Evolutionary conservation across 2,329 filamentous ascomycete genomes (phyloP).

Genomic region (Colletotrichum sp.): DNA sequence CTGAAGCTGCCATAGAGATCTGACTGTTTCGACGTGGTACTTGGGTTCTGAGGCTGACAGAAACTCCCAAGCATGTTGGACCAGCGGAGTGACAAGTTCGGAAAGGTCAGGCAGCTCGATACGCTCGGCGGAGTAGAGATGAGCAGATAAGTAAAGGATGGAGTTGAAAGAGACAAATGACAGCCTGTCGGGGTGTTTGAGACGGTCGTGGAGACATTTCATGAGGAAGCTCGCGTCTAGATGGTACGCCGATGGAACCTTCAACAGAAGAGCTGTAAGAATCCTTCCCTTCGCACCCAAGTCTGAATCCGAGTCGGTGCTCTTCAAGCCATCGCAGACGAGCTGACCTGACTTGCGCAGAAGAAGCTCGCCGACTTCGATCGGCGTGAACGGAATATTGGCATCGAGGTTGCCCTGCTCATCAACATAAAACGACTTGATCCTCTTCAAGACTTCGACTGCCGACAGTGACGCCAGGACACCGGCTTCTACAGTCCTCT

Average conservation of each 20-base stretch:
- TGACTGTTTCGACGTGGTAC: slow-evolving; percentile 91
- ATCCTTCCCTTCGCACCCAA: slow-evolving; percentile 64
- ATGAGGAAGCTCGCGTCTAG: slow-evolving; percentile 54
- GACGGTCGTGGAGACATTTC: slow-evolving; percentile 53
- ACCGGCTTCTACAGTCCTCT: slow-evolving; percentile 28
- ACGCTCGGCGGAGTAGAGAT: slow-evolving; percentile 59
- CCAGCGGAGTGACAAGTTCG: slow-evolving; percentile 70
- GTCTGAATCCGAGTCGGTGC: slow-evolving; percentile 46
- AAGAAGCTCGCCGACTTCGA: slow-evolving; percentile 65
- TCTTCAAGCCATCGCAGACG: slow-evolving; percentile 51
- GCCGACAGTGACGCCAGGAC: slow-evolving; percentile 40
- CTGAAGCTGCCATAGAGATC: slow-evolving; percentile 86
- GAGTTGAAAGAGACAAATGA: slow-evolving; percentile 64
- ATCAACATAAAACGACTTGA: slow-evolving; percentile 70
- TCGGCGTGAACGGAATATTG: slow-evolving; percentile 62
- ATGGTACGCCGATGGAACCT: slow-evolving; percentile 48
- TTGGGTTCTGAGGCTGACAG: slow-evolving; percentile 85
- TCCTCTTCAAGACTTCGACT: slow-evolving; percentile 62
- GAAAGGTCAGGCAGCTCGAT: slow-evolving; percentile 59
- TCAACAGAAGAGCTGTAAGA: slow-evolving; percentile 62
- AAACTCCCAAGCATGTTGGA: slow-evolving; percentile 78
- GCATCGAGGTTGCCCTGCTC: slow-evolving; percentile 74
- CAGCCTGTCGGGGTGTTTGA: slow-evolving; percentile 42
- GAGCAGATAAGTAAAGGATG: slow-evolving; percentile 61
- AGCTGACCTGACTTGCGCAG: slow-evolving; percentile 63